These are phyloP conservation scores for Fusarium luffae DNA, from an alignment of 2,329 filamentous ascomycete genomes.

Conservation along the genomic window DNA sequence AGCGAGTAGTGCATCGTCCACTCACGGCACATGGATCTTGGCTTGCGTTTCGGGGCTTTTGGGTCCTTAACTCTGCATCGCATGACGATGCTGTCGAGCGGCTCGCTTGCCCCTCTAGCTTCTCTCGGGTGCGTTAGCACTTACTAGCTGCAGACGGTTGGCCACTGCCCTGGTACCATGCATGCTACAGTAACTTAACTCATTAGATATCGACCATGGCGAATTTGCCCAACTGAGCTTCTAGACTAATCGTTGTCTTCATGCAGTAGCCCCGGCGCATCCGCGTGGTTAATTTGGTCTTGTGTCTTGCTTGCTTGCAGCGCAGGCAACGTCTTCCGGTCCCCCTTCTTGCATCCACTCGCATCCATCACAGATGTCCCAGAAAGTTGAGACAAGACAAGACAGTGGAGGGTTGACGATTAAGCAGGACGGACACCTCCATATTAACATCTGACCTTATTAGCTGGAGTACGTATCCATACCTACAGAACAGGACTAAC, in stretches of 20 bases:
- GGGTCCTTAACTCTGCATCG: conserved; percentile 30
- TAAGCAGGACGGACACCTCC: conserved; percentile 21
- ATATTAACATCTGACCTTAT: conserved; percentile 26
- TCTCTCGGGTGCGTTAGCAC: conserved; percentile 33
- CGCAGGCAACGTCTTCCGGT: conserved; percentile 20
- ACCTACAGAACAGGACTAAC: neutral
- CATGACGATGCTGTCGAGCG: conserved; percentile 40
- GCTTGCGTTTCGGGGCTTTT: conserved; percentile 35
- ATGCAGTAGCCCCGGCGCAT: conserved; percentile 40
- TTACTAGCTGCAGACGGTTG: conserved; percentile 36
- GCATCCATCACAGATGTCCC: conserved; percentile 28
- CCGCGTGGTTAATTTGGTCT: conserved; percentile 36
- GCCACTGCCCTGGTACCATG: conserved; percentile 28
- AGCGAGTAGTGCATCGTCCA: conserved; percentile 7
- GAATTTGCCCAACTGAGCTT: conserved; percentile 23
- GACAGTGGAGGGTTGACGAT: conserved; percentile 10
- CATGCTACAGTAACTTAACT: conserved; percentile 2
- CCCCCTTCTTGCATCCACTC: conserved; percentile 28
- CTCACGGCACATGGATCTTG: conserved; percentile 28
- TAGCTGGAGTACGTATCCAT: conserved; percentile 10
- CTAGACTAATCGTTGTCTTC: conserved; percentile 40
- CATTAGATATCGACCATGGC: conserved; percentile 16
- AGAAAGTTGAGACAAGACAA: conserved; percentile 22
- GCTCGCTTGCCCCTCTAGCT: conserved; percentile 23
- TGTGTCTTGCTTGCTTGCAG: conserved; percentile 43